These are phyloP conservation scores for Apodospora peruviana DNA, from an alignment of 495 filamentous ascomycete genomes.

Conservation along the genomic window DNA sequence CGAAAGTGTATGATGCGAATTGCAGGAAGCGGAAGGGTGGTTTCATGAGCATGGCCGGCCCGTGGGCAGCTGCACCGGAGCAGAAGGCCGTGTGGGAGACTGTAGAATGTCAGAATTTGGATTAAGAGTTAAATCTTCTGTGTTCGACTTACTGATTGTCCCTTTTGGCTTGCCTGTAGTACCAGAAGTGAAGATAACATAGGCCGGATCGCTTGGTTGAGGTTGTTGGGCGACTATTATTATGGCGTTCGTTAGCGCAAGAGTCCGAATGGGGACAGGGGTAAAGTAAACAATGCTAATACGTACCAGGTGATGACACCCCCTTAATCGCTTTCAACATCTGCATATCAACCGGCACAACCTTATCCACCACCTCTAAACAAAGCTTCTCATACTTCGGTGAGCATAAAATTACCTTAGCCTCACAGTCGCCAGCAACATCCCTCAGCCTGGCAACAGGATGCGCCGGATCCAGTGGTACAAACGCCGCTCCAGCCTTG, in stretches of 20 bases:
- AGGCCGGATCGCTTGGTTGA: constrained; percentile 27
- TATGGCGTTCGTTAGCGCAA: neutral
- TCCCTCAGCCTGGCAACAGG: constrained; percentile 42
- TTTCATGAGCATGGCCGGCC: constrained; percentile 25
- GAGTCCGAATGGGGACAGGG: no score
- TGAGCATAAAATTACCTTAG: constrained; percentile 13
- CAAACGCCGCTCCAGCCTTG: constrained; percentile 40
- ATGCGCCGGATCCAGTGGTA: constrained; percentile 54
- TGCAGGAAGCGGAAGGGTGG: constrained; percentile 43
- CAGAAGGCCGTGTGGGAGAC: constrained; percentile 21
- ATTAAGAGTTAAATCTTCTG: constrained; percentile 1
- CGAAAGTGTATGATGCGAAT: constrained; percentile 58
- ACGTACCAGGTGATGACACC: no score
- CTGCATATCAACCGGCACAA: constrained; percentile 7
- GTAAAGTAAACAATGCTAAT: no score
- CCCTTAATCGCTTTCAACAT: no score
- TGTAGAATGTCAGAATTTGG: no score
- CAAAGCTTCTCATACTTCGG: constrained; percentile 8
- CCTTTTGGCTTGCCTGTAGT: constrained; percentile 52
- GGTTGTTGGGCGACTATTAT: no score
- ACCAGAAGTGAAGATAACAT: constrained; percentile 57
- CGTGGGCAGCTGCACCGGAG: constrained; percentile 27
- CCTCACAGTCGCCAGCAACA: constrained; percentile 24
- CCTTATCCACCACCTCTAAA: constrained; percentile 3
- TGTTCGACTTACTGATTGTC: constrained; percentile 34